phyloP scores from a whole-genome alignment of 768 basidiomycete species.

The Polyporus arcularius region DNA sequence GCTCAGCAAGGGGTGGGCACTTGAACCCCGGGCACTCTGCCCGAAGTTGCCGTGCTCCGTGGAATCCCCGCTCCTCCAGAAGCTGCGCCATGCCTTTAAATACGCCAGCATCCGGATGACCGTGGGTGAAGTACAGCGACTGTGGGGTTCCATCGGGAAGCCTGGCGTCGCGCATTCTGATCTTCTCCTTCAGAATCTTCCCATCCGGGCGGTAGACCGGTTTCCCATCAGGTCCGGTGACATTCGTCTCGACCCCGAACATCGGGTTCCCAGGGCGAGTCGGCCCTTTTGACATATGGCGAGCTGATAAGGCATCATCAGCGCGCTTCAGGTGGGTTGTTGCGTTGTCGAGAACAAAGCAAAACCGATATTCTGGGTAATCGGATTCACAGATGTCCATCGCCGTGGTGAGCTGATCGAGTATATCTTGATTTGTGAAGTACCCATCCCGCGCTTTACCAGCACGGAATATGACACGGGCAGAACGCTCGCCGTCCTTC shows the following conservation, averaged over 20 bases:
- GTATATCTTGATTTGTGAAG: conserved; percentile 26
- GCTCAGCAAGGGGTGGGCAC: conserved; percentile 19
- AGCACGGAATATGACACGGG: conserved; percentile 19
- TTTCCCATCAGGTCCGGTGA: conserved; percentile 9
- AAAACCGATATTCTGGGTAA: conserved; percentile 20
- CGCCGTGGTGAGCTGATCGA: conserved; percentile 20
- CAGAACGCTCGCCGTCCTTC: conserved; percentile 19
- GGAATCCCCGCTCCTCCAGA: conserved; percentile 27
- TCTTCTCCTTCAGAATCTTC: conserved; percentile 22
- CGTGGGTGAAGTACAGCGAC: conserved; percentile 29
- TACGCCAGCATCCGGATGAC: conserved; percentile 24
- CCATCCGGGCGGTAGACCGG: conserved; percentile 17
- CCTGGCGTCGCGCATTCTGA: conserved; percentile 33
- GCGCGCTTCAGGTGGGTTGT: conserved; percentile 29
- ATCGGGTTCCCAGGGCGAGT: neutral
- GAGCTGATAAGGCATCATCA: conserved; percentile 28
- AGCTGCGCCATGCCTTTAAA: conserved; percentile 41
- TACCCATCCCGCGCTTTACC: conserved; percentile 30
- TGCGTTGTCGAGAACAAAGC: conserved; percentile 32
- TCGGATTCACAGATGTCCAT: conserved; percentile 26
- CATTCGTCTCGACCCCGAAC: conserved; percentile 7
- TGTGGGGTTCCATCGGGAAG: conserved; percentile 26
- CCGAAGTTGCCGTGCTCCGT: conserved; percentile 12
- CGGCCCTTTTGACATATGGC: conserved; percentile 24
- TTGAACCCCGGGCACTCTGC: conserved; percentile 38